These are phyloP conservation scores for Trichosanthes cucumerina DNA, from an alignment of 306 rosid species.

Conservation along the genomic window DNA sequence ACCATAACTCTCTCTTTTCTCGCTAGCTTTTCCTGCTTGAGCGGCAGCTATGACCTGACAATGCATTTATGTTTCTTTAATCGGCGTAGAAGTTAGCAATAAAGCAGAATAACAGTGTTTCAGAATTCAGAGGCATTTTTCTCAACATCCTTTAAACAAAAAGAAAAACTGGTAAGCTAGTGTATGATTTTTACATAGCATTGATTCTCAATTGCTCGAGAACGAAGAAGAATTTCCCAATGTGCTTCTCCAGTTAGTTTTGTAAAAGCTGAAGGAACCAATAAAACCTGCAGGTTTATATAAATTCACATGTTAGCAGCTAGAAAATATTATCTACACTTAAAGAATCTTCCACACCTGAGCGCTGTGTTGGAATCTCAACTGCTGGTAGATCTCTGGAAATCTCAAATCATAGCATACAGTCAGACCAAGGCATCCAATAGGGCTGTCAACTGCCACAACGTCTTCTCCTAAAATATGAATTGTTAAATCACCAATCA, in stretches of 20 bases:
- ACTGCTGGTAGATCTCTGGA: conserved; percentile 72
- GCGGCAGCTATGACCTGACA: conserved; percentile 92
- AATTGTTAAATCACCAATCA: too few relatives aligned
- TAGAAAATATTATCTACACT: conserved; percentile 16
- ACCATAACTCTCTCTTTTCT: conserved; percentile 82
- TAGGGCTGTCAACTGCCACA: conserved; percentile 75
- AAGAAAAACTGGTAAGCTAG: neutral
- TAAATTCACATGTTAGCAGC: conserved; percentile 11
- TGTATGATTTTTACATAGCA: conserved; percentile 52
- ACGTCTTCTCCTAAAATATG: conserved; percentile 57
- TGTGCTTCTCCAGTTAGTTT: conserved; percentile 83
- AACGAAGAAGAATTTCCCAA: conserved; percentile 94
- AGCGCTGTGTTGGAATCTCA: conserved; percentile 71
- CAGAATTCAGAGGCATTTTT: conserved; percentile 1
- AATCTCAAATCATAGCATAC: conserved; percentile 97
- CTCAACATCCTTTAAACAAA: neutral
- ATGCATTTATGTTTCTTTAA: conserved; percentile 19
- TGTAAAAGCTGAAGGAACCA: conserved; percentile 92
- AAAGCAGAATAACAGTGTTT: conserved; percentile 2
- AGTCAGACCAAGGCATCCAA: conserved; percentile 81
- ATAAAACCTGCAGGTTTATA: conserved; percentile 41
- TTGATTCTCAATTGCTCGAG: conserved; percentile 94
- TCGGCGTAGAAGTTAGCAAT: conserved; percentile 8
- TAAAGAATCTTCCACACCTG: conserved; percentile 32
- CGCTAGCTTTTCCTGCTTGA: conserved; percentile 73